Evolutionary conservation across 169 alveolate species (phyloP).

Genomic region (Plasmodium ovale): DNA sequence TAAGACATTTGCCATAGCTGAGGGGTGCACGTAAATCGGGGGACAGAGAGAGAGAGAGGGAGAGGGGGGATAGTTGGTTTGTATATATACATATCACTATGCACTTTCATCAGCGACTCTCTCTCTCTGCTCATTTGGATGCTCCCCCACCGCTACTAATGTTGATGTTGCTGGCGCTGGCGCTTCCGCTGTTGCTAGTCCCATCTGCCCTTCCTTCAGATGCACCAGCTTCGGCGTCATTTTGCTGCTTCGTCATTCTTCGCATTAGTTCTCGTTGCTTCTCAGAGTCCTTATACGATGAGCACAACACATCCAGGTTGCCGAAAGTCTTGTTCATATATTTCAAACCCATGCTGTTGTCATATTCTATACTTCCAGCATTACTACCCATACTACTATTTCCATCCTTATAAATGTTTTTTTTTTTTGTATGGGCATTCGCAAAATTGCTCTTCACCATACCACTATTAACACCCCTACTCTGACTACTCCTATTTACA

Average conservation of each 20-base stretch:
- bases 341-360: background rate
- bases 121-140: no score
- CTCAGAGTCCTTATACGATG: no score
- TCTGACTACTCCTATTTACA: background rate
- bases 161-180: background rate
- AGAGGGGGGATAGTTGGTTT: no score
- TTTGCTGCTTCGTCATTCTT: conserved; percentile 5
- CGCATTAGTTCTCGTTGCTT: background rate
- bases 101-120: no score
- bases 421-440: background rate
- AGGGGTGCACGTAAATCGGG: no score
- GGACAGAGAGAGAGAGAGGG: no score
- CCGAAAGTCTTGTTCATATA: conserved; percentile 10
- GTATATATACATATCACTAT: background rate
- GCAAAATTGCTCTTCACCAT: no score
- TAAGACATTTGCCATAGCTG: no score
- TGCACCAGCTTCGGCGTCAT: conserved; percentile 10
- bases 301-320: no score
- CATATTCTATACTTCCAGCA: background rate
- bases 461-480: background rate
- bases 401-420: no score
- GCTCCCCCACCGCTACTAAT: background rate
- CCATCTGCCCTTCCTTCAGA: background rate
- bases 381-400: no score
- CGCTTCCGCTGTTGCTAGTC: background rate